Conservation (phyloP, 2,329 filamentous ascomycete genomes). For the Colletotrichum coccodes region DNA sequence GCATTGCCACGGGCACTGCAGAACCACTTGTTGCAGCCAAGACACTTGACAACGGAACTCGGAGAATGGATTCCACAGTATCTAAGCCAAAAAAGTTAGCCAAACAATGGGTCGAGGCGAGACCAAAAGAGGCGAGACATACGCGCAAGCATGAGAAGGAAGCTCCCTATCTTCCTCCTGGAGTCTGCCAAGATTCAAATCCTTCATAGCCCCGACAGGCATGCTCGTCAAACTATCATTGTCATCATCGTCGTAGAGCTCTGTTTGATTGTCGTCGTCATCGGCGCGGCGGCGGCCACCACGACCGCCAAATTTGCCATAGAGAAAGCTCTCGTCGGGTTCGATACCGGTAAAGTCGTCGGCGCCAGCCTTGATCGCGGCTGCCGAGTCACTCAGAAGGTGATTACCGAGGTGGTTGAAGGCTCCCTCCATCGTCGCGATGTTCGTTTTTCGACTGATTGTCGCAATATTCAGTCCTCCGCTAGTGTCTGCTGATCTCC, state of each 20-base stretch:
- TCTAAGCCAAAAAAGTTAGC: constrained; percentile 52
- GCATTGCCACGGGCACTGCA: constrained; percentile 97
- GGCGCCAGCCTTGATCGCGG: constrained; percentile 87
- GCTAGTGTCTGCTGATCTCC: constrained; percentile 21
- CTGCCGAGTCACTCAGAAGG: constrained; percentile 83
- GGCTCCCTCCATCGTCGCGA: constrained; percentile 78
- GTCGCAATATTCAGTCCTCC: constrained; percentile 11
- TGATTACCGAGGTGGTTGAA: constrained; percentile 91
- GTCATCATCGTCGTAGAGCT: constrained; percentile 86
- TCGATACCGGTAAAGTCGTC: constrained; percentile 79
- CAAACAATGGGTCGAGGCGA: background rate
- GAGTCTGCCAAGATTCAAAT: constrained; percentile 62
- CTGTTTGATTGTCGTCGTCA: constrained; percentile 90
- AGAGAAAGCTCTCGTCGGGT: constrained; percentile 83
- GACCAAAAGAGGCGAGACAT: constrained; percentile 53
- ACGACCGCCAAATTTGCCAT: constrained; percentile 72
- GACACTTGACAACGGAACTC: constrained; percentile 93
- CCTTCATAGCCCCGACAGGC: constrained; percentile 79
- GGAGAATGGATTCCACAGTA: constrained; percentile 99
- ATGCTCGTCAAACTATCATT: constrained; percentile 81
- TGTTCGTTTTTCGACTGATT: constrained; percentile 8
- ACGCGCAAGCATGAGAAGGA: constrained; percentile 95
- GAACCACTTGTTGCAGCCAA: constrained; percentile 98
- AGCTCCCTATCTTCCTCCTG: constrained; percentile 89
- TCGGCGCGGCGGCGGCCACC: constrained; percentile 77